These are phyloP conservation scores for Ogataea haglerorum DNA, from an alignment of 805 yeast genomes.

Conservation along the genomic window DNA sequence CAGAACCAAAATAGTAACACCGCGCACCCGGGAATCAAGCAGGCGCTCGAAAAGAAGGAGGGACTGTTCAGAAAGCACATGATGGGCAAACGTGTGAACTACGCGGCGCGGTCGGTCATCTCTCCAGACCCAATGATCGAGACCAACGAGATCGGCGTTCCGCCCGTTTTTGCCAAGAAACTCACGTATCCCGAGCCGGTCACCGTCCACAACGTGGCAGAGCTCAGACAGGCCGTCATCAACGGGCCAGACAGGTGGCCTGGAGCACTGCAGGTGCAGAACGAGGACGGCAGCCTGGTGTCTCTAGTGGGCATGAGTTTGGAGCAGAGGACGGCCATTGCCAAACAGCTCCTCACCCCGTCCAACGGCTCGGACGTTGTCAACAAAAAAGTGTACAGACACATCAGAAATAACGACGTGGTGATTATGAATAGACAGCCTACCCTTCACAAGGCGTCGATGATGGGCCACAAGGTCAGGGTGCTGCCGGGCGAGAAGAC, in stretches of 20 bases:
- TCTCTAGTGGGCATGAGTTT: conserved; percentile 83
- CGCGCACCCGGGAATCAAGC: conserved; percentile 94
- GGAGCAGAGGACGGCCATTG: conserved; percentile 93
- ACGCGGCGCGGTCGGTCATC: conserved; percentile 98
- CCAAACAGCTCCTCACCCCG: conserved; percentile 93
- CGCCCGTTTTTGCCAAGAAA: conserved; percentile 95
- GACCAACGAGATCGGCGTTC: conserved; percentile 97
- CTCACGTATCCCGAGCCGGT: conserved; percentile 98
- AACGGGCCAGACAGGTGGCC: conserved; percentile 99
- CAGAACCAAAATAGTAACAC: conserved; percentile 65
- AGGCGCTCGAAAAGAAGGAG: conserved; percentile 96
- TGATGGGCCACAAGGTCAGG: conserved; percentile 99
- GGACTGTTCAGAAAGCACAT: conserved; percentile 97
- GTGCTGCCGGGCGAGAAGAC: conserved; percentile 98
- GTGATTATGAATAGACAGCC: conserved; percentile 99
- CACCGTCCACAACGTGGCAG: conserved; percentile 85
- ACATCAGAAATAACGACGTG: conserved; percentile 90
- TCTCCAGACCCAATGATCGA: conserved; percentile 98
- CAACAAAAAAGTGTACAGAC: conserved; percentile 92
- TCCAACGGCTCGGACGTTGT: conserved; percentile 55
- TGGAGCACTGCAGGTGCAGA: conserved; percentile 94
- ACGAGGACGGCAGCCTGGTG: conserved; percentile 85
- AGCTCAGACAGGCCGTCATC: conserved; percentile 88
- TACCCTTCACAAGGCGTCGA: conserved; percentile 96
- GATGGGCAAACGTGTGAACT: conserved; percentile 99